Evolutionary conservation across 805 yeast genomes (phyloP).

Genomic region (Candida ovalis): DNA sequence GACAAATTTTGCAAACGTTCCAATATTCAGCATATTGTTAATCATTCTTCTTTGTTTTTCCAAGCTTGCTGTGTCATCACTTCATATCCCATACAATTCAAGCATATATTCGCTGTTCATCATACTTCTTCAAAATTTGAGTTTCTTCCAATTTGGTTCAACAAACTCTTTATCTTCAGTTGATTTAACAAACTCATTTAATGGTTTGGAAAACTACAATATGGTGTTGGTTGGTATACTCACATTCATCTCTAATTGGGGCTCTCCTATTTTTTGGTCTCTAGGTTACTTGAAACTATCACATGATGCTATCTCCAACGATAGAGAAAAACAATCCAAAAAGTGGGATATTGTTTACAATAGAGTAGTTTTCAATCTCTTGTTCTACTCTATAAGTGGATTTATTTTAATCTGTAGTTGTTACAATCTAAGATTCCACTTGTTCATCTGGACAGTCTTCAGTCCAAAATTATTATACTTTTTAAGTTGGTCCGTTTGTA

Average conservation of each 20-base stretch:
- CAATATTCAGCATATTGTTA: conserved; percentile 38
- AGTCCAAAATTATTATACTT: conserved; percentile 86
- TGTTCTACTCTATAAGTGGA: conserved; percentile 60
- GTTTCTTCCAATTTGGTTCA: conserved; percentile 85
- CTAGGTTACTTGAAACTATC: conserved; percentile 33
- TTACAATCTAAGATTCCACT: conserved; percentile 68
- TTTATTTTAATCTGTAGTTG: conserved; percentile 65
- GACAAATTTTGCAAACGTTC: conserved; percentile 50
- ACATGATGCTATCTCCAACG: conserved; percentile 5
- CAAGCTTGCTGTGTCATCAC: conserved; percentile 9
- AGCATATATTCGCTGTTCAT: conserved; percentile 30
- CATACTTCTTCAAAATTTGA: conserved; percentile 62
- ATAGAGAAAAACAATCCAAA: not conserved
- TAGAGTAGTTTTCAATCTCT: conserved; percentile 36
- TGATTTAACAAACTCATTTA: conserved; percentile 87
- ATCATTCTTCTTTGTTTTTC: conserved; percentile 27
- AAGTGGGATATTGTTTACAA: conserved; percentile 36
- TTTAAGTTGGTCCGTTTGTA: conserved; percentile 66
- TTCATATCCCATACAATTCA: conserved; percentile 9
- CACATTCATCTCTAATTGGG: conserved; percentile 81
- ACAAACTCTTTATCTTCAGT: conserved; percentile 91
- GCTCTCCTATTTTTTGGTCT: conserved; percentile 82
- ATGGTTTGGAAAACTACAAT: conserved; percentile 74
- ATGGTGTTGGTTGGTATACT: conserved; percentile 69
- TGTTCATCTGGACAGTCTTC: conserved; percentile 97